These are phyloP conservation scores for Cydonia oblonga DNA, from an alignment of 331 rosid species.

Conservation along the genomic window DNA sequence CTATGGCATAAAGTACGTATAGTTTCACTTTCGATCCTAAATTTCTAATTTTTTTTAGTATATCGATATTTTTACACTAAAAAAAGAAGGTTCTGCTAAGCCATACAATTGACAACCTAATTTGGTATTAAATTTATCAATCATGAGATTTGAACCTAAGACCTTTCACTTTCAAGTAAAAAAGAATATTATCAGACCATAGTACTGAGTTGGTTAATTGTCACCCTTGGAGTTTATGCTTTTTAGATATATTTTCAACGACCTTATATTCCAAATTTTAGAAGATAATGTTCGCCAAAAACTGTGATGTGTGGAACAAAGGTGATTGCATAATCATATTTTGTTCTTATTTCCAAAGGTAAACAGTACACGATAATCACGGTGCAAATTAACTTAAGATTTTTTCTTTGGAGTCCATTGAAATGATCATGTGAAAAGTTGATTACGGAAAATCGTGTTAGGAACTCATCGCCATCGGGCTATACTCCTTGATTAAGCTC, in stretches of 20 bases:
- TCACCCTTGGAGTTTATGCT: not conserved
- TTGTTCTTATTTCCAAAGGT: too few relatives aligned
- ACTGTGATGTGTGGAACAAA: conserved; percentile 23
- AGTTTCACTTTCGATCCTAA: conserved; percentile 20
- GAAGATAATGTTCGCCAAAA: not conserved
- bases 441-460: conserved; percentile 11
- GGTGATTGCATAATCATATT: conserved; percentile 5
- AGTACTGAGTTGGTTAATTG: not conserved
- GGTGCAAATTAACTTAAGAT: too few relatives aligned
- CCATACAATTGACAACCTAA: too few relatives aligned
- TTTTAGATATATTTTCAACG: conserved; percentile 10
- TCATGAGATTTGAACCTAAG: too few relatives aligned
- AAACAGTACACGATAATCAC: conserved; percentile 12
- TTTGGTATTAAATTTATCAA: too few relatives aligned
- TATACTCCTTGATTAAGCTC: not conserved
- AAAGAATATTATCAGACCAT: not conserved
- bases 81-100: fast-evolving
- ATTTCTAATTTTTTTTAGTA: not conserved
- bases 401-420: too few relatives aligned
- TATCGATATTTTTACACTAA: too few relatives aligned
- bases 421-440: conserved; percentile 2
- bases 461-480: not conserved
- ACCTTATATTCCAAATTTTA: not conserved
- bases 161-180: too few relatives aligned
- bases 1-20: conserved; percentile 16